phyloP scores from a whole-genome alignment of 352 stramenopile species.

The Globisporangium orthogonon region DNA sequence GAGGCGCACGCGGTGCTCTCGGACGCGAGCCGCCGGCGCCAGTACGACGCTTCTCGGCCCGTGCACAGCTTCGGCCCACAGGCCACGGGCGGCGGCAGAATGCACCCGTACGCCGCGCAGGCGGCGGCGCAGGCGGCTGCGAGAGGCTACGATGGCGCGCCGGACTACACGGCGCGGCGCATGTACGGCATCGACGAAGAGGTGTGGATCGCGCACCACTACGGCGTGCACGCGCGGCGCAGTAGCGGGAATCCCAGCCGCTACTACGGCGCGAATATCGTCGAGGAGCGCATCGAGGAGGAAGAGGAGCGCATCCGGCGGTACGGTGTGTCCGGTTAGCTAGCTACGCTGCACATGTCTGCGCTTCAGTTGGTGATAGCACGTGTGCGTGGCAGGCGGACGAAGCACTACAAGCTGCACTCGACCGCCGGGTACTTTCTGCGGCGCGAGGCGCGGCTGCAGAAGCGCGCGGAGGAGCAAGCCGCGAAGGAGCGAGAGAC shows the following conservation, averaged over 20 bases:
- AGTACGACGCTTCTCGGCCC: conserved; percentile 57
- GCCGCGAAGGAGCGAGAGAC: conserved; percentile 33
- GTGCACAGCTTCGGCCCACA: conserved; percentile 35
- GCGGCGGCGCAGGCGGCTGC: conserved; percentile 21
- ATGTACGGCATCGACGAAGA: conserved; percentile 81
- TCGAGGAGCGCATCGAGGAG: conserved; percentile 60
- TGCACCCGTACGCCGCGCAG: conserved; percentile 54
- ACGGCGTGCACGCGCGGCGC: conserved; percentile 50
- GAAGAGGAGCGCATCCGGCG: conserved; percentile 59
- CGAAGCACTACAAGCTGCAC: conserved; percentile 69
- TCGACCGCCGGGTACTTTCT: conserved; percentile 66
- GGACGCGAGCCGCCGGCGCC: conserved; percentile 42
- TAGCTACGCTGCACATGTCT: neutral
- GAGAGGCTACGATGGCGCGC: conserved; percentile 12
- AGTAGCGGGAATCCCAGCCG: conserved; percentile 33
- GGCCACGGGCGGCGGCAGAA: conserved; percentile 27
- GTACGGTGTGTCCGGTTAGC: conserved; percentile 10
- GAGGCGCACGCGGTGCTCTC: conserved; percentile 77
- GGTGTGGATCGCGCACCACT: conserved; percentile 81
- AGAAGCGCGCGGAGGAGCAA: conserved; percentile 37
- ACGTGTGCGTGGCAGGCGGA: conserved; percentile 19
- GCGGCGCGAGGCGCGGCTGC: conserved; percentile 54
- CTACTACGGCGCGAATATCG: conserved; percentile 71
- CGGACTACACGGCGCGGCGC: conserved; percentile 8
- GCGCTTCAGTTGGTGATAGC: too few relatives aligned